Conservation (phyloP, 2,329 filamentous ascomycete species). For the Neonectria coccinea region DNA sequence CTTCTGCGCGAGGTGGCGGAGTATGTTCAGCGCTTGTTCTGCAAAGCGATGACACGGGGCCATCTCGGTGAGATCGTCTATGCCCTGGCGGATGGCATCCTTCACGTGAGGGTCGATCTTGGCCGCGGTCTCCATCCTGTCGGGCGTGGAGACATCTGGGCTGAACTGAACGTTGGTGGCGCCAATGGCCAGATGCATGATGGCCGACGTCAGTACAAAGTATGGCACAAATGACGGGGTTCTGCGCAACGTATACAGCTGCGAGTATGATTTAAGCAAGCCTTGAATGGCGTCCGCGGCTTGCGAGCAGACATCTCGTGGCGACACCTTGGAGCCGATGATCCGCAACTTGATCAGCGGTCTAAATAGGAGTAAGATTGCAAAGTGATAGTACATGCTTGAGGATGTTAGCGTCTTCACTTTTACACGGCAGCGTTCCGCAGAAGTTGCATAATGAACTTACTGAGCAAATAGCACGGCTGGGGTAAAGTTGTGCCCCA, state of each 20-base stretch:
- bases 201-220: constrained; percentile 70
- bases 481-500: constrained; percentile 78
- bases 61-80: constrained; percentile 71
- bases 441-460: constrained; percentile 48
- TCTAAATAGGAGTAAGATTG: constrained; percentile 78
- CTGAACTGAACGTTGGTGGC: constrained; percentile 49
- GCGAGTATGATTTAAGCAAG: constrained; percentile 67
- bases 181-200: constrained; percentile 69
- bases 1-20: constrained; percentile 67
- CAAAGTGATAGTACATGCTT: constrained; percentile 78
- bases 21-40: constrained; percentile 69
- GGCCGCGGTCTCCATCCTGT: constrained; percentile 50
- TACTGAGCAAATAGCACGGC: constrained; percentile 81
- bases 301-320: constrained; percentile 74
- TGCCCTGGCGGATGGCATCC: constrained; percentile 64
- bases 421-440: not conserved
- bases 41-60: constrained; percentile 70
- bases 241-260: constrained; percentile 67
- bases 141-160: constrained; percentile 31
- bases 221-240: constrained; percentile 72
- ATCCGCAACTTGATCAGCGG: constrained; percentile 75
- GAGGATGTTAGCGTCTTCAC: constrained; percentile 20
- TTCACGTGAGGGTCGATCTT: constrained; percentile 55
- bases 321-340: constrained; percentile 71
- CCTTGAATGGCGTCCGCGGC: constrained; percentile 70